Conservation (phyloP, 2,329 filamentous ascomycete genomes). For the Microsporum audouinii region DNA sequence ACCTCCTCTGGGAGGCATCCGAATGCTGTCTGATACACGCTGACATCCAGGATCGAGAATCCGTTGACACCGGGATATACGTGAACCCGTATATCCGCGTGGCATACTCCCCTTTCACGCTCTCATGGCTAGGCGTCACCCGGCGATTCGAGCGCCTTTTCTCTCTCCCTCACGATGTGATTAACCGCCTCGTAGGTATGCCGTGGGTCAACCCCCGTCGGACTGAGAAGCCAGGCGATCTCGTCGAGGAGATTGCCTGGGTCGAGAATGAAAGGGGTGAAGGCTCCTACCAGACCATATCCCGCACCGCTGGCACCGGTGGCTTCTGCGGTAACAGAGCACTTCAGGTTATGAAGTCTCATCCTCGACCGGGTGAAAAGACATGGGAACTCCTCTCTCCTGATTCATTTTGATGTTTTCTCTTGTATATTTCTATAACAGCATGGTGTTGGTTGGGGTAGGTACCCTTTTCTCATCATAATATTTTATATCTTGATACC, state of each 20-base stretch:
- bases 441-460: not conserved
- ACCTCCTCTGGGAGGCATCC: conserved; percentile 52
- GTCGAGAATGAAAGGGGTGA: conserved; percentile 22
- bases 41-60: conserved; percentile 35
- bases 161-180: conserved; percentile 45
- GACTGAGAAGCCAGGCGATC: conserved; percentile 46
- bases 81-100: conserved; percentile 67
- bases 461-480: not conserved
- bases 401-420: conserved; percentile 18
- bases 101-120: conserved; percentile 49
- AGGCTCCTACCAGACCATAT: conserved; percentile 31
- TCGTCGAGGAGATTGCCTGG: conserved; percentile 33
- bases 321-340: conserved; percentile 36
- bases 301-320: conserved; percentile 32
- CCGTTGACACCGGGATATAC: conserved; percentile 48
- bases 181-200: conserved; percentile 46
- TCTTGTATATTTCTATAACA: not conserved
- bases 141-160: conserved; percentile 57
- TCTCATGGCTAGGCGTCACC: conserved; percentile 48
- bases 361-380: conserved; percentile 33
- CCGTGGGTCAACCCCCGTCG: conserved; percentile 52
- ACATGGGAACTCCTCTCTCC: conserved; percentile 36
- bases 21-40: conserved; percentile 52
- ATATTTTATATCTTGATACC: not conserved
- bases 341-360: conserved; percentile 35